A percentile compares a stretch with the other conserved stretches of the same genome.
These are phyloP conservation scores for Pelargonium australe DNA, from an alignment of 441 rosid species.

Conservation along the genomic window DNA sequence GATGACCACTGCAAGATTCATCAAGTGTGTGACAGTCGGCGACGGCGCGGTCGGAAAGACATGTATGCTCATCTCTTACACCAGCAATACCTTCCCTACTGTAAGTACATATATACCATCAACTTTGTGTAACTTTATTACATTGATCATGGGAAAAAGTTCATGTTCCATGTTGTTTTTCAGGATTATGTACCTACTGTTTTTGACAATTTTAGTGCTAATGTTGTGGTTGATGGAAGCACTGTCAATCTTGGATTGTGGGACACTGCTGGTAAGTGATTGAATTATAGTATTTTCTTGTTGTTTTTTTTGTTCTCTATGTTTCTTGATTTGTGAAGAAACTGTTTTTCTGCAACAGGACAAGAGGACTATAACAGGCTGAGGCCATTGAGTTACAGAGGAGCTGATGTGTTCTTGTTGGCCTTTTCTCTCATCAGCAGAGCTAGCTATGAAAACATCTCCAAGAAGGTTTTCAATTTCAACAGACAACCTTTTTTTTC, in stretches of 20 bases:
- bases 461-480: conserved; percentile 49
- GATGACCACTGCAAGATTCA: conserved; percentile 4
- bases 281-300: background rate
- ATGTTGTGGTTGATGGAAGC: conserved; percentile 86
- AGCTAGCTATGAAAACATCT: conserved; percentile 88
- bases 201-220: conserved; percentile 87
- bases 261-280: conserved; percentile 79
- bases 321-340: background rate
- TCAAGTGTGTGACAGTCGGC: conserved; percentile 6
- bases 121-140: too few relatives aligned
- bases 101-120: background rate
- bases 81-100: background rate
- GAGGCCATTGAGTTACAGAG: conserved; percentile 85
- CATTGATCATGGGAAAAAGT: background rate
- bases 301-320: background rate
- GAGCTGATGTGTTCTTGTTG: conserved; percentile 86
- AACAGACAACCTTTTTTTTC: background rate
- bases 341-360: conserved; percentile 38
- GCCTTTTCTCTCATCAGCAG: conserved; percentile 88
- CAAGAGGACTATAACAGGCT: conserved; percentile 88
- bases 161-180: conserved; percentile 13
- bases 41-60: conserved; percentile 9
- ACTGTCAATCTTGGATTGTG: conserved; percentile 83
- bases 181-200: conserved; percentile 97
- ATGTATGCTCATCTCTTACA: conserved; percentile 6